These are phyloP conservation scores for Crithidia brevicula DNA, from an alignment of 208 protist species.

Conservation along the genomic window DNA sequence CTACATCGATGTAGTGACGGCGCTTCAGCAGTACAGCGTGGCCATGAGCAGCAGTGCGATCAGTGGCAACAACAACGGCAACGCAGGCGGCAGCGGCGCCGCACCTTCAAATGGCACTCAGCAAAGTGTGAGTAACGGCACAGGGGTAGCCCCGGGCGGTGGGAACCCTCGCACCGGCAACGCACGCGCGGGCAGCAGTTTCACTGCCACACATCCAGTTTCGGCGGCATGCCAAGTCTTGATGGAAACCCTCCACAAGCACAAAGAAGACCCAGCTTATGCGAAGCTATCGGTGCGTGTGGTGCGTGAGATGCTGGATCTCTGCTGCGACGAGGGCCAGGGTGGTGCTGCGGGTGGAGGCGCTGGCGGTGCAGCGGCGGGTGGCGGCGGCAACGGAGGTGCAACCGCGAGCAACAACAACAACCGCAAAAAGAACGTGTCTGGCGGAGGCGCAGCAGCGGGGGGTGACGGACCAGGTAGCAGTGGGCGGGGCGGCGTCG, in stretches of 20 bases:
- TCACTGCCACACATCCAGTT: neutral
- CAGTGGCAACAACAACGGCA: neutral
- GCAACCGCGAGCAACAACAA: slow-evolving; percentile 6
- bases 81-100: neutral
- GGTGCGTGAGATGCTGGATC: slow-evolving; percentile 48
- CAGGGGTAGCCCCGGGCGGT: neutral
- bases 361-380: slow-evolving; percentile 3
- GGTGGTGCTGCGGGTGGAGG: slow-evolving; percentile 26
- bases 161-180: neutral
- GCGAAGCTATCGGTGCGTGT: slow-evolving; percentile 51
- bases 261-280: slow-evolving; percentile 50
- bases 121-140: neutral
- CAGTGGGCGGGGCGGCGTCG: neutral
- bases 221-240: slow-evolving; percentile 6
- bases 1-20: slow-evolving; percentile 35
- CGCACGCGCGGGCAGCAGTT: neutral
- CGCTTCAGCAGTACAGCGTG: slow-evolving; percentile 29
- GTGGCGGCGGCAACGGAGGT: slow-evolving; percentile 3
- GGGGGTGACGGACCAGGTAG: neutral
- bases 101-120: neutral
- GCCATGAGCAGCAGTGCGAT: neutral
- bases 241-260: slow-evolving; percentile 44
- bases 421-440: slow-evolving; percentile 2
- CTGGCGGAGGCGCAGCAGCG: neutral
- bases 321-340: slow-evolving; percentile 35